These are phyloP conservation scores for Mortierella sp. DNA, from an alignment of 371 early-diverging fungal species.

Conservation along the genomic window DNA sequence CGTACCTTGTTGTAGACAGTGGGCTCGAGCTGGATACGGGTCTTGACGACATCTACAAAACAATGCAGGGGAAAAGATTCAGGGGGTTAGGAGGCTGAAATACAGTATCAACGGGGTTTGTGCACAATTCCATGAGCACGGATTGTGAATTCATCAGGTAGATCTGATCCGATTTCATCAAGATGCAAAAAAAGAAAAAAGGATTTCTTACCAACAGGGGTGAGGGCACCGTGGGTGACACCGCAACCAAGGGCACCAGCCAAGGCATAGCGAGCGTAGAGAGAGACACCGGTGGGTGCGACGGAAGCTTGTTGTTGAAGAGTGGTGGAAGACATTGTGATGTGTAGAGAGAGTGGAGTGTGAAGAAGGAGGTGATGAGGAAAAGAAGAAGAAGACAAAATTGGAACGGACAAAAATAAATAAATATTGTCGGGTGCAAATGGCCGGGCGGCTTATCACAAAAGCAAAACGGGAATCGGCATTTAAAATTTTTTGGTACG, in stretches of 20 bases:
- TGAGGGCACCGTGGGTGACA: conserved; percentile 81
- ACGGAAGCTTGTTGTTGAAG: conserved; percentile 57
- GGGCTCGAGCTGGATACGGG: conserved; percentile 81
- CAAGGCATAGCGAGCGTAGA: conserved; percentile 81
- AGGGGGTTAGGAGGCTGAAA: neutral
- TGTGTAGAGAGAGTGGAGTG: neutral
- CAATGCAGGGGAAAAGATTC: neutral
- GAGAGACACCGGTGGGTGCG: conserved; percentile 71
- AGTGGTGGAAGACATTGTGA: conserved; percentile 45
- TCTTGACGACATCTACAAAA: conserved; percentile 75
- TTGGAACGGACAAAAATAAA: conserved; percentile 1
- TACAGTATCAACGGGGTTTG: neutral
- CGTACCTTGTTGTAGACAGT: conserved; percentile 74
- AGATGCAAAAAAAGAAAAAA: neutral
- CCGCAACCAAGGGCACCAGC: conserved; percentile 82
- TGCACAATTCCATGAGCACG: neutral
- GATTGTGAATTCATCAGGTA: neutral
- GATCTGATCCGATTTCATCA: conserved; percentile 17
- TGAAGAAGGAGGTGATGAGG: conserved; percentile 22
- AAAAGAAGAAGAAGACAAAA: conserved; percentile 14
- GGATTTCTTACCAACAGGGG: conserved; percentile 53
- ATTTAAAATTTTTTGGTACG: neutral
- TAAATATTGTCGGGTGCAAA: conserved; percentile 7
- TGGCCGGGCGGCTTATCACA: conserved; percentile 18
- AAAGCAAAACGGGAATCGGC: conserved; percentile 3